These are phyloP conservation scores for Alternaria sp. DNA, from an alignment of 2,329 filamentous ascomycete species.

Conservation along the genomic window DNA sequence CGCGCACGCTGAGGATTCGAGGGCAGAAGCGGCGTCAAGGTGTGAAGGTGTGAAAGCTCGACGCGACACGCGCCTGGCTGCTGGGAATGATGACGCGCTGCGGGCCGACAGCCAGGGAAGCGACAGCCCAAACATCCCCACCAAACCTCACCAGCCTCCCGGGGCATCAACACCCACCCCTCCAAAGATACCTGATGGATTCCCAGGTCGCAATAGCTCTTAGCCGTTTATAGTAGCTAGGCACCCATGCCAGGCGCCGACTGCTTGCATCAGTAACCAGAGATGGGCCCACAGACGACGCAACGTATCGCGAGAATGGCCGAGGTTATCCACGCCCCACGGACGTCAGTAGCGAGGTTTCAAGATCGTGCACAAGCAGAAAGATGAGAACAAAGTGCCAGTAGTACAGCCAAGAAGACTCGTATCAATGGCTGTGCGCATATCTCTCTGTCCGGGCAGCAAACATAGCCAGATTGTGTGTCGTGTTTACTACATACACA, in stretches of 20 bases:
- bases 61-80: background rate
- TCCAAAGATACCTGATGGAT: background rate
- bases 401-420: background rate
- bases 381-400: background rate
- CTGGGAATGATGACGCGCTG: background rate
- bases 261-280: background rate
- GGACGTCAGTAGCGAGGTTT: background rate
- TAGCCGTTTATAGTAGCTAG: background rate
- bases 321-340: background rate
- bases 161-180: background rate
- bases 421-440: background rate
- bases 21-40: constrained; percentile 15
- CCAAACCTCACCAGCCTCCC: background rate
- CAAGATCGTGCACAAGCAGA: background rate
- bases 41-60: constrained; percentile 16
- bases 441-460: background rate
- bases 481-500: background rate
- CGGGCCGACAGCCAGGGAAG: background rate
- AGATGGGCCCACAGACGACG: background rate
- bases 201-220: background rate
- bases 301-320: background rate
- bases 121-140: background rate
- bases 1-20: constrained; percentile 21
- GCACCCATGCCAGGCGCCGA: background rate
- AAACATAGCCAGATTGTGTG: background rate